Conservation (phyloP, 106 monocot species). For the Gastrodia elata region DNA sequence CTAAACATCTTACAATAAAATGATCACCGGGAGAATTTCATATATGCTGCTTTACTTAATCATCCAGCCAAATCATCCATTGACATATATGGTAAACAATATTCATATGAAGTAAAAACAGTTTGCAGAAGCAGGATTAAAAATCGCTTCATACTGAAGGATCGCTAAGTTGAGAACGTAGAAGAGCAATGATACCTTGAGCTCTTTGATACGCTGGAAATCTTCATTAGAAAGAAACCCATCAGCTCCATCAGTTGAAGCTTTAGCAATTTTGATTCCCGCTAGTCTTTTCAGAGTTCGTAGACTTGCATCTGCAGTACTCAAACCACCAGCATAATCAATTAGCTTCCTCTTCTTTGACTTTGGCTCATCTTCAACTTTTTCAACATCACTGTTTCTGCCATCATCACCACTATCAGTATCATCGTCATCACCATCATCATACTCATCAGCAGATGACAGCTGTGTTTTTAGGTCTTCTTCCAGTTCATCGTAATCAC, state of each 20-base stretch:
- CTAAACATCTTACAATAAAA: background rate
- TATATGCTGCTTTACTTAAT: background rate
- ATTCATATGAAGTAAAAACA: background rate
- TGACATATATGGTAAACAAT: background rate
- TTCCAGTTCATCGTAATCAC: constrained; percentile 11
- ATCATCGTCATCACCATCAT: constrained; percentile 20
- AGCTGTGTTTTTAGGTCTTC: background rate
- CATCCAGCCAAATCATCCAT: background rate
- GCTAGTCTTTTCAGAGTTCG: constrained; percentile 71
- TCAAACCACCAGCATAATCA: constrained; percentile 35
- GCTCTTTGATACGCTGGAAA: constrained; percentile 73
- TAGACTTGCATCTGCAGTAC: constrained; percentile 65
- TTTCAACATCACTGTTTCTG: constrained; percentile 15
- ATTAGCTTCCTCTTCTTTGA: constrained; percentile 57
- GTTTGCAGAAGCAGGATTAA: background rate
- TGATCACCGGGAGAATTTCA: background rate
- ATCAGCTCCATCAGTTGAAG: constrained; percentile 26
- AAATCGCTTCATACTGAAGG: background rate
- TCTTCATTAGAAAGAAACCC: constrained; percentile 92
- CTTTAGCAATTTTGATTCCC: constrained; percentile 20
- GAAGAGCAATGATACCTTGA: constrained; percentile 39
- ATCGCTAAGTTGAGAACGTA: background rate
- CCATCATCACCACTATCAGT: constrained; percentile 23
- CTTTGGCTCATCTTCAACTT: constrained; percentile 19
- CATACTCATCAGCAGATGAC: constrained; percentile 5